Evolutionary conservation across 768 basidiomycete species (phyloP), one percentile per base, ranked within the genome.

Genomic region (Mrakia gelida): DNA sequence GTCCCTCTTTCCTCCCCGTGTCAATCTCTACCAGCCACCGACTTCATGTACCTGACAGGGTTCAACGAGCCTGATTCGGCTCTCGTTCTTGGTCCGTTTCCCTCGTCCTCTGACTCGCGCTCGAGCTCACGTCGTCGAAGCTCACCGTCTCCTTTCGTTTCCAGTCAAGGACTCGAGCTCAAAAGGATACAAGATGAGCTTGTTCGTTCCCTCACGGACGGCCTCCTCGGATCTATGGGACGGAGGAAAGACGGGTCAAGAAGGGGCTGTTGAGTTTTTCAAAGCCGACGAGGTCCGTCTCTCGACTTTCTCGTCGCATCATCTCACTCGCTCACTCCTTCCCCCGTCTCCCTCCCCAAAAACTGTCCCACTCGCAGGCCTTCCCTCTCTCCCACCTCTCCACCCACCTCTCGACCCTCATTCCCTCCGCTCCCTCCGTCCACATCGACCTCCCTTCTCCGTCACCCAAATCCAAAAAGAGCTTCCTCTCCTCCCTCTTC

Each of bases 11-110:
- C 23, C 34, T 41, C 30, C 2, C 30, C 45, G 2, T 10, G 2
- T 49, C 15, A 23, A 41, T 26, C 43, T 11, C 18, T 28, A 3
- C 34, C 72, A 85, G 84, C 84, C 16, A 85, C 84, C 72, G 84
- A 85, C 78, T 84, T 84, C 72, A 81, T 80, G 92, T 98, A 99
- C 84, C 87, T 99, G 21, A 97, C 97, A 0, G 97, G 97, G 16
- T 97, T 97, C 81, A 90, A 94, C 77, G 96, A 98, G 83, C 93
- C 95, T 0, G 92, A 96, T 76, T 89, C 96, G 26, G 95, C 93
- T 0, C 86, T 98, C 62, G 87, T 98, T 56, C 87, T 99, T 67
- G 90, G 94, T 92, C 71, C 54, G 87, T 76, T 68, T 18, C 6
- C 78, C 21, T 72, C 28, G 30, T 30, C 52, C 45, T 23, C 23